These are phyloP conservation scores for Rhynchosporium graminicola DNA, from an alignment of 2,329 filamentous ascomycete species.

Conservation along the genomic window DNA sequence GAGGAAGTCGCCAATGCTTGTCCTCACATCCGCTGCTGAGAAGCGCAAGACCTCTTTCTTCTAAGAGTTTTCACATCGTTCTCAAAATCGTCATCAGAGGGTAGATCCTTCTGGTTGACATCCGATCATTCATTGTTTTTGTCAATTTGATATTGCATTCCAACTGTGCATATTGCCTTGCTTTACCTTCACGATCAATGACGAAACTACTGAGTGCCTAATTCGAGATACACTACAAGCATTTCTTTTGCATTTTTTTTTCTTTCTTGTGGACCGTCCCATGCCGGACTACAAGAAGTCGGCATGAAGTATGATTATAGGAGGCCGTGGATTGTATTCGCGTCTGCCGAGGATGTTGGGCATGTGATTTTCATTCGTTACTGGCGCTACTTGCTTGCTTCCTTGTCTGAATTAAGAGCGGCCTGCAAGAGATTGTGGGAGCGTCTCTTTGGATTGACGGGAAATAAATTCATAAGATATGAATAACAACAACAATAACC, in stretches of 20 bases:
- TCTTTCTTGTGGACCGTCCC: slow-evolving; percentile 17
- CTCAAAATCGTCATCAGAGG: slow-evolving; percentile 32
- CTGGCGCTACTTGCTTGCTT: slow-evolving; percentile 20
- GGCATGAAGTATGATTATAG: slow-evolving; percentile 9
- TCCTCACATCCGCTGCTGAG: slow-evolving; percentile 77
- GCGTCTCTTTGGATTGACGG: slow-evolving; percentile 19
- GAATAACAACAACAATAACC: slow-evolving; percentile 29
- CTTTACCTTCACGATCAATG: slow-evolving; percentile 39
- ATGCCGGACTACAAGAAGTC: slow-evolving; percentile 15
- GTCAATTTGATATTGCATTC: slow-evolving; percentile 45
- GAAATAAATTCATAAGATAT: slow-evolving; percentile 32
- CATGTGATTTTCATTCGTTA: slow-evolving; percentile 32
- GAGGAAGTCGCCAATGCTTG: slow-evolving; percentile 82
- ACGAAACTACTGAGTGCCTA: slow-evolving; percentile 37
- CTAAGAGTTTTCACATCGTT: slow-evolving; percentile 42
- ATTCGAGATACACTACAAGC: slow-evolving; percentile 33
- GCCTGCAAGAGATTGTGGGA: slow-evolving; percentile 20
- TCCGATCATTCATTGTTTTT: slow-evolving; percentile 38
- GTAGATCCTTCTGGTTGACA: slow-evolving; percentile 40
- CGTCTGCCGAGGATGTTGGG: slow-evolving; percentile 22
- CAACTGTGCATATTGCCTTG: slow-evolving; percentile 41
- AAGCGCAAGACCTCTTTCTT: slow-evolving; percentile 78
- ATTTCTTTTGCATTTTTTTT: slow-evolving; percentile 22
- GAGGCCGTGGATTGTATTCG: slow-evolving; percentile 34
- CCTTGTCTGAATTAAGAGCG: slow-evolving; percentile 10